Evolutionary conservation across 208 protist genomes (phyloP).

Genomic region (Trypanosomatidae sp.): DNA sequence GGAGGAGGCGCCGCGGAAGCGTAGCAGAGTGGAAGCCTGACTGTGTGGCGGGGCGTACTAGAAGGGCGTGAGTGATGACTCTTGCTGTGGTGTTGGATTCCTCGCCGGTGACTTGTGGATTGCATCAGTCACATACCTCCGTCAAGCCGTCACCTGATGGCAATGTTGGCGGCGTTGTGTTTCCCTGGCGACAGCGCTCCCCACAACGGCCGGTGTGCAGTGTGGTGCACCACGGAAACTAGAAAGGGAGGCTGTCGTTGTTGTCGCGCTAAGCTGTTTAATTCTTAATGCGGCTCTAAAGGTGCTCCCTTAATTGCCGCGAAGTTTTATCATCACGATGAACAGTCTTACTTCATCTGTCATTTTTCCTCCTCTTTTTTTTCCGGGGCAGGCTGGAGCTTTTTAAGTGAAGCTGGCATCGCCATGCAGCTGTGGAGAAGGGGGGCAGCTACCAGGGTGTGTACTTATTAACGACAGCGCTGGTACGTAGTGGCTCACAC

Average conservation of each 20-base stretch:
- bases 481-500: background rate
- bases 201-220: background rate
- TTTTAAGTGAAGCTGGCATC: background rate
- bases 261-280: conserved; percentile 1
- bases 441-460: background rate
- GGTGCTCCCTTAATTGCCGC: background rate
- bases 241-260: background rate
- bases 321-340: too few relatives aligned
- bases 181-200: background rate
- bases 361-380: background rate
- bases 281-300: background rate
- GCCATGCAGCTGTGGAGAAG: background rate
- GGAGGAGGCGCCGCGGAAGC: conserved; percentile 14
- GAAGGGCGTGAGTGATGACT: background rate
- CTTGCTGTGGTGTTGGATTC: background rate
- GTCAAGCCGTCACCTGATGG: background rate
- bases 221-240: too few relatives aligned
- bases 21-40: conserved; percentile 22
- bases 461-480: background rate
- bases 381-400: too few relatives aligned
- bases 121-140: too few relatives aligned
- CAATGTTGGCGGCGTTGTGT: background rate
- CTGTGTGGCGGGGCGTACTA: background rate
- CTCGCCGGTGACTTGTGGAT: background rate
- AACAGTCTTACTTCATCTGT: too few relatives aligned